Conservation (phyloP, 768 basidiomycete species). For the Panaeolus cyanescens region DNA sequence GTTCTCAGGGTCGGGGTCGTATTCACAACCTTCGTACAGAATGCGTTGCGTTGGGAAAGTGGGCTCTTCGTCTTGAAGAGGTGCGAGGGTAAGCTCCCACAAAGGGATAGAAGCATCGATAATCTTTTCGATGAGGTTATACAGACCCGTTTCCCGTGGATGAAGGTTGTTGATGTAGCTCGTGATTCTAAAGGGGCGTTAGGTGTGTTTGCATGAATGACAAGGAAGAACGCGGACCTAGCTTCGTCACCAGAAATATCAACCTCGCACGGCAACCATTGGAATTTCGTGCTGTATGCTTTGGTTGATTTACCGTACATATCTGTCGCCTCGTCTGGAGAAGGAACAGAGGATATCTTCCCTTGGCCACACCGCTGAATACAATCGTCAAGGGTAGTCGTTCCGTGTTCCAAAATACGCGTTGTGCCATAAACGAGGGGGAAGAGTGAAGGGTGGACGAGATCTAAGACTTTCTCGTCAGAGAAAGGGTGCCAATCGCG, state of each 20-base stretch:
- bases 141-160: conserved; percentile 29
- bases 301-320: background rate
- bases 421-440: conserved; percentile 38
- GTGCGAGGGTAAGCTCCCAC: conserved; percentile 29
- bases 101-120: conserved; percentile 31
- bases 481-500: conserved; percentile 50
- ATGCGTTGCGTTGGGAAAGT: background rate
- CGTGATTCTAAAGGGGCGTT: conserved; percentile 21
- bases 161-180: conserved; percentile 48
- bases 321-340: conserved; percentile 4
- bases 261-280: conserved; percentile 29
- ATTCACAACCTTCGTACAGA: conserved; percentile 3
- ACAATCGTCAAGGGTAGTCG: conserved; percentile 21
- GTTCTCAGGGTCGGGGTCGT: conserved; percentile 15
- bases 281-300: conserved; percentile 26
- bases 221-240: conserved; percentile 12
- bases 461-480: conserved; percentile 42
- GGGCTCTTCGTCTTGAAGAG: conserved; percentile 4
- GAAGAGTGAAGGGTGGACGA: conserved; percentile 47
- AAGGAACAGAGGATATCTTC: conserved; percentile 12
- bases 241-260: conserved; percentile 21
- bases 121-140: conserved; percentile 26
- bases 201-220: background rate
- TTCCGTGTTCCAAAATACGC: conserved; percentile 15
- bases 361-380: conserved; percentile 23